Conservation (phyloP, 805 yeast species). For the Limtongia smithiae region DNA sequence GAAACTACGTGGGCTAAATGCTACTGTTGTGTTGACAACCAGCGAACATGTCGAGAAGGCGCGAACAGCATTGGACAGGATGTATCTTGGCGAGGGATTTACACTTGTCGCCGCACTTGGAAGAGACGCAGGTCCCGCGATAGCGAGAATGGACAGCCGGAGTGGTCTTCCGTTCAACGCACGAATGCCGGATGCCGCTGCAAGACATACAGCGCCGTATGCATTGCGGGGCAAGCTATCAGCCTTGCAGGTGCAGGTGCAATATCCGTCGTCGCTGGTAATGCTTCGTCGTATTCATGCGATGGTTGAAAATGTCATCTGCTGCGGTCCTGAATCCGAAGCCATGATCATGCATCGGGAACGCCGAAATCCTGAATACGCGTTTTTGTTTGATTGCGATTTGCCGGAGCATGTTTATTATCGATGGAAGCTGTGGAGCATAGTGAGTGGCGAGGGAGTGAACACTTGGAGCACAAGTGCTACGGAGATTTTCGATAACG, state of each 20-base stretch:
- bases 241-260: conserved; percentile 12
- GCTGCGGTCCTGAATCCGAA: conserved; percentile 33
- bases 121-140: conserved; percentile 8
- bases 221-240: not conserved
- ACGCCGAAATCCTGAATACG: conserved; percentile 29
- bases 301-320: conserved; percentile 31
- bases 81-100: conserved; percentile 25
- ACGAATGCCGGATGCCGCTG: not conserved
- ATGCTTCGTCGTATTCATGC: conserved; percentile 27
- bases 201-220: conserved; percentile 14
- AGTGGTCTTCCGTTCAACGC: conserved; percentile 22
- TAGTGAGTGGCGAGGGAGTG: conserved; percentile 18
- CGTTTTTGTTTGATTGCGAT: conserved; percentile 31
- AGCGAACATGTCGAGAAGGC: conserved; percentile 13
- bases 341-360: conserved; percentile 31
- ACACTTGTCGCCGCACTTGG: conserved; percentile 18
- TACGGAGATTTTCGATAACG: conserved; percentile 4
- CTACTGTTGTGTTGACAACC: conserved; percentile 9
- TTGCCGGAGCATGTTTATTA: conserved; percentile 30
- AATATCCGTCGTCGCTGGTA: conserved; percentile 17
- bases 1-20: conserved; percentile 15
- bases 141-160: not conserved
- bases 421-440: conserved; percentile 31
- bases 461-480: conserved; percentile 13
- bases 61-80: conserved; percentile 13